phyloP scores from a whole-genome alignment of 228 moss, liverwort and hornwort genomes.

The Sphagnum magellanicum region DNA sequence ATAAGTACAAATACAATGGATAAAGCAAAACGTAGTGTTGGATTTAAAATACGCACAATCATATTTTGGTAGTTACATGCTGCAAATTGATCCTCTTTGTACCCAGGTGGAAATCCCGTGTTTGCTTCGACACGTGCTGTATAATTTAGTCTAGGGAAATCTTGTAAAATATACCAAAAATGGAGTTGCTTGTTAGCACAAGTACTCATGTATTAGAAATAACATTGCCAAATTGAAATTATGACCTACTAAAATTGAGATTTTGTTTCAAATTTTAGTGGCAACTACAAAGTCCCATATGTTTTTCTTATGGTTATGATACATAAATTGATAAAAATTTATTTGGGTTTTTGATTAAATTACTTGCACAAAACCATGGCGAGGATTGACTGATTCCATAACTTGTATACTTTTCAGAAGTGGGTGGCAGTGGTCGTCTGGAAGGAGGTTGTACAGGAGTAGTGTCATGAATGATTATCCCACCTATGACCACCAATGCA shows the following conservation, averaged over 20 bases:
- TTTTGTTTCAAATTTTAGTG: too few species aligned
- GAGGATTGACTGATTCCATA: not conserved
- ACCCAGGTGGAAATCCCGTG: conserved; percentile 13
- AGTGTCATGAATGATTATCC: not conserved
- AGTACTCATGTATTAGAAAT: too few species aligned
- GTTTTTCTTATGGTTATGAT: too few species aligned
- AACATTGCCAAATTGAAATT: not conserved
- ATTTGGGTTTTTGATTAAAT: too few species aligned
- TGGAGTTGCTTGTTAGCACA: too few species aligned
- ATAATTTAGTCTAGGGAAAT: conserved; percentile 4
- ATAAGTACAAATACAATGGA: too few species aligned
- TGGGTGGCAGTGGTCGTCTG: not conserved
- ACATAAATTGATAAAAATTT: too few species aligned
- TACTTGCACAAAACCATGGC: not conserved
- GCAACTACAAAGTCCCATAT: too few species aligned
- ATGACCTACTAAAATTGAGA: not conserved
- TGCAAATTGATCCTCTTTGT: conserved; percentile 16
- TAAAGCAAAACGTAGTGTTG: not conserved
- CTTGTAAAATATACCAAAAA: too few species aligned
- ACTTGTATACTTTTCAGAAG: not conserved
- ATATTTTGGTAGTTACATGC: conserved; percentile 10
- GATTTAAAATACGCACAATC: not conserved
- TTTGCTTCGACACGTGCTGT: conserved; percentile 13
- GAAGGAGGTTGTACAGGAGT: not conserved
- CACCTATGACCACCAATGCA: not conserved